Percentiles rank a stretch among this genome's conserved stretches.
Evolutionary conservation across 164 flowering plant genomes (phyloP).

Genomic region (Vitis labrusca): DNA sequence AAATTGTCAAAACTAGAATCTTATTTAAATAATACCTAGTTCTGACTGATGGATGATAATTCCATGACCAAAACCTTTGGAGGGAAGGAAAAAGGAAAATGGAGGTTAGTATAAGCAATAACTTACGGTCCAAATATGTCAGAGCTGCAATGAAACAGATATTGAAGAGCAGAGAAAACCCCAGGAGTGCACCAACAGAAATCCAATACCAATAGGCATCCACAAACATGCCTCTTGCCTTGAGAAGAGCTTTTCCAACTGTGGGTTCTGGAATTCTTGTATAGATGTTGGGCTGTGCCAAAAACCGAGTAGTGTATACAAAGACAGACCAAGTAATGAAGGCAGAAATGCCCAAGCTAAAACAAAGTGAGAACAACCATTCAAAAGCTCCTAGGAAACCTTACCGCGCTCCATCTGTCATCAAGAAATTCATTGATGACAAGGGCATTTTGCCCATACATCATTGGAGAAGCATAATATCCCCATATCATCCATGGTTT

Average conservation of each 20-base stretch:
- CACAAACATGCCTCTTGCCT: constrained; percentile 40
- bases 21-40: neutral
- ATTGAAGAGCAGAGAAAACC: constrained; percentile 54
- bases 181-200: constrained; percentile 45
- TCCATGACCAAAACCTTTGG: no score
- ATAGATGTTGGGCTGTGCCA: constrained; percentile 33
- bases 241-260: constrained; percentile 49
- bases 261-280: constrained; percentile 21
- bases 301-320: neutral
- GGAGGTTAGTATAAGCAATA: neutral
- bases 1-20: constrained; percentile 5
- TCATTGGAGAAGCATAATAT: constrained; percentile 55
- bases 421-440: constrained; percentile 57
- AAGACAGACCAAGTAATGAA: neutral
- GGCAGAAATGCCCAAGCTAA: neutral
- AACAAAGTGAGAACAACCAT: neutral
- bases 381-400: constrained; percentile 3
- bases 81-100: no score
- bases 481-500: constrained; percentile 59
- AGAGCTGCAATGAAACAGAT: constrained; percentile 38
- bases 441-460: constrained; percentile 59
- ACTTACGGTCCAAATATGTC: constrained; percentile 49
- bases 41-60: constrained; percentile 2
- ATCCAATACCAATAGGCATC: constrained; percentile 54
- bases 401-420: constrained; percentile 53